phyloP scores from a whole-genome alignment of 345 rosid genomes.

The Gossypium anomalum region DNA sequence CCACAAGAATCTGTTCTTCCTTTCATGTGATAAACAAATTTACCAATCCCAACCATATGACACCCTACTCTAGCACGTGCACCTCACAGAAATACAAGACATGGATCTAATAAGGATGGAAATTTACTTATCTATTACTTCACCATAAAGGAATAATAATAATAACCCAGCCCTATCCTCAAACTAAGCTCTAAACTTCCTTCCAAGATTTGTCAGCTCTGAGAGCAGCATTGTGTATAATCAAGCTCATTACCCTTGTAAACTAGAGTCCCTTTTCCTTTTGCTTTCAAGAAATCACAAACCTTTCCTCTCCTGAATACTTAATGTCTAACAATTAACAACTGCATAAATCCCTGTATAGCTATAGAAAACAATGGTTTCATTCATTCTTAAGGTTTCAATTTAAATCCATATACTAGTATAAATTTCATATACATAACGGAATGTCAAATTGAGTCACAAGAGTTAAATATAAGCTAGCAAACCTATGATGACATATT shows the following conservation, averaged over 20 bases:
- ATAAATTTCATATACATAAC: not conserved
- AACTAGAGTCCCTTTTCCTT: not conserved
- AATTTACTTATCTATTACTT: not conserved
- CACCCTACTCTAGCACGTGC: not conserved
- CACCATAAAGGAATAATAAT: slow-evolving; percentile 1
- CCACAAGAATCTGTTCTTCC: not conserved
- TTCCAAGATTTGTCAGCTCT: not conserved
- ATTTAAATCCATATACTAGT: not conserved
- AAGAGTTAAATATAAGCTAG: not conserved
- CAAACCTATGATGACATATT: not conserved
- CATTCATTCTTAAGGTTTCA: not conserved
- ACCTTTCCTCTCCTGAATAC: not conserved
- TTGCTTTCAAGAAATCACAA: not conserved
- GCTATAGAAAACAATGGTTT: not conserved
- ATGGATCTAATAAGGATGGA: not conserved
- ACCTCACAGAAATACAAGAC: not conserved
- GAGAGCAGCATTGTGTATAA: not conserved
- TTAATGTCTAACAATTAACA: not conserved
- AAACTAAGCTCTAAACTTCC: not conserved
- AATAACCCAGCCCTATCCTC: slow-evolving; percentile 5
- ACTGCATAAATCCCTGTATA: not conserved
- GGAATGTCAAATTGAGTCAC: not conserved
- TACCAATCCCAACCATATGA: not conserved
- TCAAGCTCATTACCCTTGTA: not conserved
- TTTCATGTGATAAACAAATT: not conserved